A percentile compares a stretch with the other conserved stretches of the same genome.
These are phyloP conservation scores for Capsicum baccatum DNA, from an alignment of 257 asterid species.

Conservation along the genomic window DNA sequence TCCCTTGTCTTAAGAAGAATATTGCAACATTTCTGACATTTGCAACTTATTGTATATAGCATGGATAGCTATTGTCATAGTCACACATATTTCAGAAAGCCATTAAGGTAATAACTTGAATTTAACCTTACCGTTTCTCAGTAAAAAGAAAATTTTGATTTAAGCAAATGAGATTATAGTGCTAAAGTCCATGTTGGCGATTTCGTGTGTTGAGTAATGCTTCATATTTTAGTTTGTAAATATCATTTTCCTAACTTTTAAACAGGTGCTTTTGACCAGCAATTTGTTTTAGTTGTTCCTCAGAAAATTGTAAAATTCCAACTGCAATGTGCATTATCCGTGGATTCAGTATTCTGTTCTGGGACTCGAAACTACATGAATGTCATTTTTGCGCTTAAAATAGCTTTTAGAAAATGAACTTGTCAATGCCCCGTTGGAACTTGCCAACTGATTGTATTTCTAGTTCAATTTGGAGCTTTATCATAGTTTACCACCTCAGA, in stretches of 20 bases:
- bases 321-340: neutral
- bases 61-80: neutral
- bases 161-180: neutral
- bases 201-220: slow-evolving; percentile 1
- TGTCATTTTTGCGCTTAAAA: neutral
- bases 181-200: neutral
- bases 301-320: neutral
- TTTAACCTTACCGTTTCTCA: neutral
- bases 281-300: neutral
- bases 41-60: neutral
- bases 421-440: neutral
- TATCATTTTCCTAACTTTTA: neutral
- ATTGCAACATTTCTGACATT: neutral
- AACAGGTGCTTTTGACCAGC: neutral
- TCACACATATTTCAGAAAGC: neutral
- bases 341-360: neutral
- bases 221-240: neutral
- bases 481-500: neutral
- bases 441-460: slow-evolving; percentile 3
- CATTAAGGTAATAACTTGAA: slow-evolving; percentile 1
- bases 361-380: neutral
- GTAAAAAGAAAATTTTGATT: neutral
- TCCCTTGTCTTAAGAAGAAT: neutral
- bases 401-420: slow-evolving; percentile 14
- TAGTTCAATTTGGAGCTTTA: slow-evolving; percentile 16